Percentiles rank a stretch among this genome's conserved stretches.
phyloP scores from a whole-genome alignment of 331 rosid genomes.

The Arachis monticola region DNA sequence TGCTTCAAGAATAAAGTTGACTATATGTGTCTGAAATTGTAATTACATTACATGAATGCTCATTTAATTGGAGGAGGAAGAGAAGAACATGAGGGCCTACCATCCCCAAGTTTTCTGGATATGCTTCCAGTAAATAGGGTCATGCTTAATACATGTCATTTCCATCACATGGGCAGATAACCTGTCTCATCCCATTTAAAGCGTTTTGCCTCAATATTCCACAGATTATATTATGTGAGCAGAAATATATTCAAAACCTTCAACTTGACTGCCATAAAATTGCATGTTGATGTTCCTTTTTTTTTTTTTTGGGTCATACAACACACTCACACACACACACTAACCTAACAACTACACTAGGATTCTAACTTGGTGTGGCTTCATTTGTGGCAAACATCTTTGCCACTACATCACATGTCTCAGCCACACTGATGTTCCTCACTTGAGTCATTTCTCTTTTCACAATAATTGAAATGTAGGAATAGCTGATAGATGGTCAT shows the following conservation, averaged over 20 bases:
- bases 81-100: background rate
- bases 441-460: background rate
- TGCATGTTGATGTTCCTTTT: too few relatives aligned
- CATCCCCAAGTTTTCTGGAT: conserved; percentile 17
- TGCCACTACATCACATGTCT: too few relatives aligned
- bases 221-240: too few relatives aligned
- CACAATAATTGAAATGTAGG: background rate
- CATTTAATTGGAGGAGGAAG: conserved; percentile 12
- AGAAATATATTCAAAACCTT: too few relatives aligned
- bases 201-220: background rate
- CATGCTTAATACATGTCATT: conserved; percentile 26
- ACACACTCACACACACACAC: too few relatives aligned
- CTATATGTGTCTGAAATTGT: background rate
- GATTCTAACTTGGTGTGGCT: too few relatives aligned
- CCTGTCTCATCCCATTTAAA: background rate
- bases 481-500: background rate
- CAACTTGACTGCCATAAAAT: too few relatives aligned
- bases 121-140: conserved; percentile 13
- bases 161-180: conserved; percentile 5
- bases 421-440: too few relatives aligned
- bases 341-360: too few relatives aligned
- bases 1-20: too few relatives aligned
- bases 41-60: background rate
- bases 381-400: too few relatives aligned
- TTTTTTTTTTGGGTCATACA: too few relatives aligned